Base-by-base conservation (phyloP, 1,284 basidiomycete genomes). In the Papiliotrema fonsecae region DNA sequence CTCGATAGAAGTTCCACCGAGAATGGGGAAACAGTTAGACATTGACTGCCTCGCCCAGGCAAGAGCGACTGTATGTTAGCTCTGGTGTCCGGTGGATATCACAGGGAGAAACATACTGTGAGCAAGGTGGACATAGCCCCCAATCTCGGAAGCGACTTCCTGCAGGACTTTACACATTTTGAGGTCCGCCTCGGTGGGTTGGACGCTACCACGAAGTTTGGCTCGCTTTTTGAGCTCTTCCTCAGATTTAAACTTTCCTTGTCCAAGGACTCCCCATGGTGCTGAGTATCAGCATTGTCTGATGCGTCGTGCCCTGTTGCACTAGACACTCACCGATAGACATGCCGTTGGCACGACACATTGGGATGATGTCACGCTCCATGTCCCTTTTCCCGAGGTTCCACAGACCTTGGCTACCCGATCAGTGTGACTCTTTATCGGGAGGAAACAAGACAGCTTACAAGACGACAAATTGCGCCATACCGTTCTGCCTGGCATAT, bases 351-450 rank as follows among this genome's bases (percentile, higher is more conserved):
- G 54, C 60, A 28, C 72, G 69, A 42, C 65, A 72, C 81, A 83
- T 82, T 6, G 81, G 81, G 42, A 84, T 75, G 54, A 83, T 78
- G n/a, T 83, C 81, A 13, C 80, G 73, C 68, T 82, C 81, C 47
- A 82, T 71, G 50, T 79, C 79, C 40, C 80, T 50, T 5, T 35
- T 37, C 2, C 38, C 46, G 42, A 81, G 69, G 56, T 75, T 79
- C 78, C 78, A 83, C 11, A 60, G 56, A 24, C 80, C 82, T 63
- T 82, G 80, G 48, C 54, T 60, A 35, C 10, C 18, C 6, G 13
- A 22, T 51, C 40, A 51, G 47, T 14, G 16, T 6, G 6, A n/a
- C 38, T 13, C 16, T 24, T 24, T 19, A 26, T 21, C 7, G 2
- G 28, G n/a, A 36, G 10, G 13, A 6, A 1, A 18, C 36, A 81